Evolutionary conservation across 2,329 filamentous ascomycete species (phyloP), one percentile per base, ranked within the genome.

Genomic region (Alternaria incomplexa): DNA sequence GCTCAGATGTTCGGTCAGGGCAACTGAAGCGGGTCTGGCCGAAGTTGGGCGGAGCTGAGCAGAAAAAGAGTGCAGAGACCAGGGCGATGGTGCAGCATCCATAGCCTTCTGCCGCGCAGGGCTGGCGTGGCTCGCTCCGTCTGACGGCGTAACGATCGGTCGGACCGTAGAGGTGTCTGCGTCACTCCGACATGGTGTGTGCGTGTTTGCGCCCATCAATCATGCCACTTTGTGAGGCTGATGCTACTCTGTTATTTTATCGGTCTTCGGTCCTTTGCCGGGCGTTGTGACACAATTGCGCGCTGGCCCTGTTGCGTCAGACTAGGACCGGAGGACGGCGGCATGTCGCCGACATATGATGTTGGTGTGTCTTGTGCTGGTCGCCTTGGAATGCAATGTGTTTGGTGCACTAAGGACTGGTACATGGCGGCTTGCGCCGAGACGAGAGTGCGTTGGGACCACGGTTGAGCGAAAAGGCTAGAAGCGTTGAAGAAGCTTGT

Each of bases 401-500:
- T 53, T 48, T 36, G 55, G 55, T 51, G 50, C 55, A 50, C 55
- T 61, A 30, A 40, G 43, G 58, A 10, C 47, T 45, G 60, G 60
- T 62, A 56, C 58, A 46, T 53, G 61, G 56, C 47, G 56, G 50
- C 44, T 58, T 64, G 61, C 58, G 58, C 61, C 58, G 63, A 64
- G 28, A 63, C 56, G 53, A 52, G 46, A 17, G 44, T 28, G 40
- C n/a, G 47, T 50, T 52, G 48, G 30, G 48, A 40, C 51, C 36
- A 52, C 46, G 36, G 28, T 50, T 30, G 47, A 36, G 50, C 47
- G 15, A 57, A 32, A 56, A 32, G 32, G 47, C 58, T 61, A 61
- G 55, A 61, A 55, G 61, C 56, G 63, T 65, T 61, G 60, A 60
- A 68, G 56, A 56, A 54, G 59, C 47, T 50, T 61, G 53, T 40